Base-by-base conservation (phyloP, 495 filamentous ascomycete species). In the Recurvomyces mirabilis region DNA sequence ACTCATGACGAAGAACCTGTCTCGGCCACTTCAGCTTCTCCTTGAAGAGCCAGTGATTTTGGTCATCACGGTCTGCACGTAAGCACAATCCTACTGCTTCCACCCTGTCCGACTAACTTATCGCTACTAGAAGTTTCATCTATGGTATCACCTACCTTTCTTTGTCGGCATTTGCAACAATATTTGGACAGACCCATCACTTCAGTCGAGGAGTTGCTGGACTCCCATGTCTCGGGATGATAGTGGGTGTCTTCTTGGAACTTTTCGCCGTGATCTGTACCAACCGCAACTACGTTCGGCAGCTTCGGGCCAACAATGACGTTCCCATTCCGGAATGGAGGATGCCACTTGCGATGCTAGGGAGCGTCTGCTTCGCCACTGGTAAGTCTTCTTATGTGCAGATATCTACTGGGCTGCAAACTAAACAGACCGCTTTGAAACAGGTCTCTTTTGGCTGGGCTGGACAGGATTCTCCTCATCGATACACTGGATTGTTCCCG, bases 121-220 rank as follows among this genome's bases (percentile, higher is more conserved):
- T n/a, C n/a, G n/a, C n/a, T n/a, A 36, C 28, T 38, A n/a, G n/a
- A n/a, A n/a, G 43, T 4, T 55, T 58, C 35, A 43, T 55, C 21
- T 58, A 58, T 35, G 29, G 45, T 6, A 68, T 55, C 18, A 49
- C 55, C 10, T 58, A 58, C 41, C 53, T 77, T 11, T 57, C 71
- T 14, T 64, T 75, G 43, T 71, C 73, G 0, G 72, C 70, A 7
- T 72, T 72, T 46, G 52, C 68, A 0, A 24, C 54, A 0, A 59
- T 77, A 0, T 78, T 68, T 70, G 28, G 75, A 40, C 57, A 73
- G 70, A 43, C 65, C 48, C 40, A 77, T 67, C 21, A 52, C 51
- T 43, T 72, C 68, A 41, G 56, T 50, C n/a, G 65, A 57, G 32
- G 73, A 43, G 31, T 51, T 34, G 14, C 66, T 47, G 54, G 61